Base-by-base conservation (phyloP, 2,329 filamentous ascomycete species). In the Hortaea werneckii region DNA sequence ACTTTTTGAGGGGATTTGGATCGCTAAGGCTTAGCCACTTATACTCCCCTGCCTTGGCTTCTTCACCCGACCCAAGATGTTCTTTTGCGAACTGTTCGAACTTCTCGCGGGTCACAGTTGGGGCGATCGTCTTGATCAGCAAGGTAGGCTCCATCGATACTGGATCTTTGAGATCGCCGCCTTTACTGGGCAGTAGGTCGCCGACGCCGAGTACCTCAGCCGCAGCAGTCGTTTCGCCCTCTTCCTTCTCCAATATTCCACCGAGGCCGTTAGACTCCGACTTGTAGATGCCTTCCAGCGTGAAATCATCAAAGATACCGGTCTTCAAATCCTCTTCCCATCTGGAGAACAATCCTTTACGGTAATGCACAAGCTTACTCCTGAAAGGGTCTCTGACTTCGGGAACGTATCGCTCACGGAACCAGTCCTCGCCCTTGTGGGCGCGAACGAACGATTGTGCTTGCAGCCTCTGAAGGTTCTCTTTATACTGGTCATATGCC, bases 341-440 rank as follows among this genome's bases (percentile, higher is more conserved):
- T 57, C 92, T 86, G 40, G 76, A 78, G 65, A 92, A 95, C 43
- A 81, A 79, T 10, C 78, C 80, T 37, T 82, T 80, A 40, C 94
- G 83, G 61, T 86, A 88, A 40, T 88, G 83, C 64, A 83, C 84
- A 44, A 96, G 71, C 58, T 87, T 83, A 49, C 73, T 71, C 46
- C 84, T 82, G 58, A 95, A 79, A 1, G 77, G 75, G 54, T 89
- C 82, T 43, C 86, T 77, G 45, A 90, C 80, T 55, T 92, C 87
- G 1, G 87, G 79, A 29, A 94, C 82, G 58, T 98, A 98, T 62
- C 87, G 82, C 67, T 98, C 92, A 57, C 83, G 87, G 70, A 98
- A 98, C 92, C 92, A 98, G 63, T 98, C 90, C 65, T 98, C 92
- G 38, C 82, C 81, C 64, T 94, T 95, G 67, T 98, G 92, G 57